Evolutionary conservation across 441 rosid genomes (phyloP), one percentile per base, ranked within the genome.

Genomic region (Eutrema salsugineum): DNA sequence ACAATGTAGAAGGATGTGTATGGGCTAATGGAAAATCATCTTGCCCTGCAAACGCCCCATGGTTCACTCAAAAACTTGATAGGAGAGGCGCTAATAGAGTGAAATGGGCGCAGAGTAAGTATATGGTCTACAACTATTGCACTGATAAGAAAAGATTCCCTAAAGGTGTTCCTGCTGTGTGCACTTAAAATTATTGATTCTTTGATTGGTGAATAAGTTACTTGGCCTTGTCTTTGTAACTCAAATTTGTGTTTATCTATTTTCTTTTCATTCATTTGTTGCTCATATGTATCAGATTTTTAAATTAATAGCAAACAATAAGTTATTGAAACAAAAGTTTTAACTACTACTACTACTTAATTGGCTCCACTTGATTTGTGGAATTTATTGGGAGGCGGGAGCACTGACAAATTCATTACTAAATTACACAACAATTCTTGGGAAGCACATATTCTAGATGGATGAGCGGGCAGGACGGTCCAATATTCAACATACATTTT

Each of bases 61-160:
- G 84, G 80, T 63, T 60, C 40, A 56, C 73, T 12, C 72, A 78
- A 53, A 35, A 42, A 8, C 76, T 81, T 0, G 86, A 78, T 47
- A 15, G 38, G 22, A 15, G 57, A 3, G 71, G 83, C 12, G 50
- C 39, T 3, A 27, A 40, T 9, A 76, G 20, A 42, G 68, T 88
- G 51, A 66, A 75, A 53, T 83, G 85, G 84, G 88, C 76, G 38
- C 88, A 80, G 12, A 46, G 71, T 24, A 76, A 83, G 8, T 75
- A 64, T 72, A 83, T 86, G 91, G 68, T 84, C 0, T 86, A 84
- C 39, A 80, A 84, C 63, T 86, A 86, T 33, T 86, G 88, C 69
- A 28, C 78, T 1, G 87, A 86, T 60, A 40, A 50, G 10, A 78
- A 63, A 12, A 69, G 90, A 5, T 86, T 86, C 47, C 82, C 86